Percentiles rank a stretch among this genome's conserved stretches.
Evolutionary conservation across 2,329 filamentous ascomycete genomes (phyloP).

Genomic region (Diaporthe vexans): DNA sequence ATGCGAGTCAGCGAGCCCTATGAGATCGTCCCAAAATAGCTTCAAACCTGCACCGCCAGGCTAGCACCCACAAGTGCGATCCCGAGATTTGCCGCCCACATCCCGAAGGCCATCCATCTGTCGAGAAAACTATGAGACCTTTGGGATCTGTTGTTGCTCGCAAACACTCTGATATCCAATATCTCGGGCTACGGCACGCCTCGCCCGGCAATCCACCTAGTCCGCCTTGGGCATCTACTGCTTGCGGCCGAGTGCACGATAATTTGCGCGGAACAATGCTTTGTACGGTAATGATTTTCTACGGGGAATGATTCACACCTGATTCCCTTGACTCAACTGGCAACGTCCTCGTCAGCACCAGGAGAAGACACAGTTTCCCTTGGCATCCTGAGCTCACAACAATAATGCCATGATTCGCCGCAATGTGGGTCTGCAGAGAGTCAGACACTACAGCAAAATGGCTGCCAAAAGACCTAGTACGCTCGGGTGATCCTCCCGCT

Average conservation of each 20-base stretch:
- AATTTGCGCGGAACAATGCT: conserved; percentile 6
- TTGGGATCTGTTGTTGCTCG: not conserved
- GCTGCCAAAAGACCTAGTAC: not conserved
- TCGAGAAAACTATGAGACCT: conserved; percentile 1
- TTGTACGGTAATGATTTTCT: conserved; percentile 11
- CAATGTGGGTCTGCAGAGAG: conserved; percentile 4
- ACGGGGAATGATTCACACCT: conserved; percentile 12
- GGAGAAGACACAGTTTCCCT: not conserved
- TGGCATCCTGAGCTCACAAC: not conserved
- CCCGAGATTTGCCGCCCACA: conserved; percentile 23
- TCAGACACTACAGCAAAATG: not conserved
- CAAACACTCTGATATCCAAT: not conserved
- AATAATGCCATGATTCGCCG: not conserved
- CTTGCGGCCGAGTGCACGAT: not conserved
- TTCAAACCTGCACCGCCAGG: conserved; percentile 19
- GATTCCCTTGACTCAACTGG: conserved; percentile 18
- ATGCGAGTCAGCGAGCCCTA: conserved; percentile 29
- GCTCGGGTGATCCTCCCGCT: conserved; percentile 24
- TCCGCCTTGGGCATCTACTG: conserved; percentile 17
- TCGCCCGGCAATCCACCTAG: not conserved
- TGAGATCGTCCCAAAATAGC: conserved; percentile 23
- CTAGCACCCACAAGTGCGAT: not conserved
- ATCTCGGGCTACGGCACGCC: not conserved
- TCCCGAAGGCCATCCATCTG: conserved; percentile 3
- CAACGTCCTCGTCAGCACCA: not conserved